Percentiles rank a stretch among this genome's conserved stretches.
Evolutionary conservation across 2,329 filamentous ascomycete genomes (phyloP).

Genomic region (Cadophora gregata): DNA sequence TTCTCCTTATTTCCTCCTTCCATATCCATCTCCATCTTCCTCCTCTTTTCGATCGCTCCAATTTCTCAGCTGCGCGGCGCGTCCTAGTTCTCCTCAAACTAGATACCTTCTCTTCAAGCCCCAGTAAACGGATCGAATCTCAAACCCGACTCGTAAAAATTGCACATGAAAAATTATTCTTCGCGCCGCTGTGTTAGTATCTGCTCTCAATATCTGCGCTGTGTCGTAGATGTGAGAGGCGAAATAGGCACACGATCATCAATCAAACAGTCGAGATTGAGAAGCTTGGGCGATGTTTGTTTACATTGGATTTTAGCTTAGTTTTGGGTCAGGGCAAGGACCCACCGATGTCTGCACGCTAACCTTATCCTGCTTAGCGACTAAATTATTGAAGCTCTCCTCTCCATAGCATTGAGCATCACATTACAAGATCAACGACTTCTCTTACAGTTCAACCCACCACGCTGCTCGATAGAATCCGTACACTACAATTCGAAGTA

Average conservation of each 20-base stretch:
- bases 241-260: slow-evolving; percentile 6
- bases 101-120: not conserved
- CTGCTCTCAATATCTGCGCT: not conserved
- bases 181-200: not conserved
- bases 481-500: not conserved
- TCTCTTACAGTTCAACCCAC: not conserved
- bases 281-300: slow-evolving; percentile 29
- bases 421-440: not conserved
- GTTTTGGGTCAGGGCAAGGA: not conserved
- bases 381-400: slow-evolving; percentile 32
- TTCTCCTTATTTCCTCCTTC: not conserved
- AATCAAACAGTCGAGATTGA: not conserved
- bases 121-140: not conserved
- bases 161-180: not conserved
- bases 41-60: not conserved
- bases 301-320: slow-evolving; percentile 28
- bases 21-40: not conserved
- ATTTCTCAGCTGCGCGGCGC: not conserved
- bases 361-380: slow-evolving; percentile 28
- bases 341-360: not conserved
- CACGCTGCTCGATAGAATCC: no score
- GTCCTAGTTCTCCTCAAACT: not conserved
- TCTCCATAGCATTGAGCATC: slow-evolving; percentile 1
- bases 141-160: not conserved
- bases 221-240: slow-evolving; percentile 32